These are phyloP conservation scores for Penicillium sp. DNA, from an alignment of 2,329 filamentous ascomycete genomes.

Conservation along the genomic window DNA sequence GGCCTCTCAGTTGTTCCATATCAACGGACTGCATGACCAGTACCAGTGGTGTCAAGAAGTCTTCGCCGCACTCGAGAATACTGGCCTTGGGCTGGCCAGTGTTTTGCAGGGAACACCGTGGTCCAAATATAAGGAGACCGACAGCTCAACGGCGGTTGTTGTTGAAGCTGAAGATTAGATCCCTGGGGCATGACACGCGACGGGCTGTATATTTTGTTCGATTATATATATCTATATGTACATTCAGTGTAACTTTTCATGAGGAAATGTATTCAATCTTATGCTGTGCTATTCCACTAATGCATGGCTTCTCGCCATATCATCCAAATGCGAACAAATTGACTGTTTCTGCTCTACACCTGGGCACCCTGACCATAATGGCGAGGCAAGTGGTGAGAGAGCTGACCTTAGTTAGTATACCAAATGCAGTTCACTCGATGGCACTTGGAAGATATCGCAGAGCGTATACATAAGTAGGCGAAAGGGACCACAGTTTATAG, in stretches of 20 bases:
- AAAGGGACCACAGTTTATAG: no score
- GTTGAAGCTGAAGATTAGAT: not conserved
- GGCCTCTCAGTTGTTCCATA: slow-evolving; percentile 8
- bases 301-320: no score
- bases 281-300: not conserved
- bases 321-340: no score
- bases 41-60: slow-evolving; percentile 16
- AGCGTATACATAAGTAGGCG: no score
- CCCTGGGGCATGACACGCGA: not conserved
- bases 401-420: no score
- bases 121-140: slow-evolving; percentile 5
- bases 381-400: no score
- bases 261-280: not conserved
- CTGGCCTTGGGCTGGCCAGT: slow-evolving; percentile 8
- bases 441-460: no score
- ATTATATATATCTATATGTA: not conserved
- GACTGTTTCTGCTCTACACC: no score
- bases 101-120: slow-evolving; percentile 16
- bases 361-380: no score
- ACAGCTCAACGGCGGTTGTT: not conserved
- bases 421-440: no score
- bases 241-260: not conserved
- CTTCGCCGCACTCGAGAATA: slow-evolving; percentile 7
- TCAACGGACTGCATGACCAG: slow-evolving; percentile 4
- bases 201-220: not conserved